Percentiles rank a stretch among this genome's conserved stretches.
phyloP scores from a whole-genome alignment of 2,329 filamentous ascomycete genomes.

The Ophiostoma himal-ulmi region DNA sequence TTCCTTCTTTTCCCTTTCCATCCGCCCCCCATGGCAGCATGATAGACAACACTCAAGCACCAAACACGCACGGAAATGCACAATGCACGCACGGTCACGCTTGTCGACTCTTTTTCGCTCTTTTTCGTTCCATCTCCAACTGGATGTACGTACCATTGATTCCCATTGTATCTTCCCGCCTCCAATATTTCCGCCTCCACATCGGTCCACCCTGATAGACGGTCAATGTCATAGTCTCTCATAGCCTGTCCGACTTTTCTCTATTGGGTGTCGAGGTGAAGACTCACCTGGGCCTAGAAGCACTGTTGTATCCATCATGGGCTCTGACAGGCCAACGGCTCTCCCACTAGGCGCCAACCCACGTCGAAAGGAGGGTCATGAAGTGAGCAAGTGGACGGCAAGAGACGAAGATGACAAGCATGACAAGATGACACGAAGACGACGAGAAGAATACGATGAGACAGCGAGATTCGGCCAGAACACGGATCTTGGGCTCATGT shows the following conservation, averaged over 20 bases:
- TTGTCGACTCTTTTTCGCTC: not conserved
- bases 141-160: not conserved
- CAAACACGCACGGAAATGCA: conserved; percentile 6
- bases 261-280: not conserved
- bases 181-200: conserved; percentile 6
- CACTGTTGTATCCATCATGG: not conserved
- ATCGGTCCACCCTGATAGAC: conserved; percentile 1
- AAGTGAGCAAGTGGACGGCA: not conserved
- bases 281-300: not conserved
- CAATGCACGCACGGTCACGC: not conserved
- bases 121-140: not conserved
- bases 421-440: not conserved
- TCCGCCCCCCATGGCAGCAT: not conserved
- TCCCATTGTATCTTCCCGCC: not conserved
- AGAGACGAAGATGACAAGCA: not conserved
- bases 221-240: not conserved
- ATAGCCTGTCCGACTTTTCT: not conserved
- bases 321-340: not conserved
- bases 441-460: no score
- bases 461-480: no score
- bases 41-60: not conserved
- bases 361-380: not conserved
- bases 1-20: conserved; percentile 11
- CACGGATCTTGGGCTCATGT: no score
- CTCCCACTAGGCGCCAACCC: not conserved